phyloP scores from a whole-genome alignment of 352 stramenopile species.

The Pythium dissimile region DNA sequence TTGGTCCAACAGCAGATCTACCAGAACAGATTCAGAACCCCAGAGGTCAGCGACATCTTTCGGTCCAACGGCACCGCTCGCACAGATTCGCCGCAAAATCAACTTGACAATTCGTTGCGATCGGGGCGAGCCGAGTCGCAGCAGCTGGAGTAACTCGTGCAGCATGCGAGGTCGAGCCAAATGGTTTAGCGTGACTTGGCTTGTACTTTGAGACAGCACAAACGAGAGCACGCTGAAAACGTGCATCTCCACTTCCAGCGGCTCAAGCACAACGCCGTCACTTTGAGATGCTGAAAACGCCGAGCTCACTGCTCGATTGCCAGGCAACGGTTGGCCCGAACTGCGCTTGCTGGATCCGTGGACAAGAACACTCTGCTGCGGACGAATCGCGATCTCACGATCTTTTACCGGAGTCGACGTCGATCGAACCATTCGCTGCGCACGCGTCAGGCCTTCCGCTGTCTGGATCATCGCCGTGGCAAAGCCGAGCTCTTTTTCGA shows the following conservation, averaged over 20 bases:
- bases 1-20: conserved; percentile 85
- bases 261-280: conserved; percentile 40
- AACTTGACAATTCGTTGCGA: conserved; percentile 83
- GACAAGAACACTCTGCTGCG: conserved; percentile 36
- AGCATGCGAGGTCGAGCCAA: conserved; percentile 60
- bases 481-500: conserved; percentile 76
- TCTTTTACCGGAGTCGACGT: conserved; percentile 75
- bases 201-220: conserved; percentile 75
- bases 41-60: conserved; percentile 65
- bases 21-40: conserved; percentile 73
- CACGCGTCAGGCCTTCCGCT: conserved; percentile 69
- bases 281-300: conserved; percentile 15
- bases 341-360: conserved; percentile 11
- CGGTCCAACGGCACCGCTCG: conserved; percentile 63
- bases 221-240: conserved; percentile 74
- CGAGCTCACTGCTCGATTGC: conserved; percentile 5
- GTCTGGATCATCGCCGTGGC: conserved; percentile 68
- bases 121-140: conserved; percentile 70
- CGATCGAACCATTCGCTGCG: conserved; percentile 79
- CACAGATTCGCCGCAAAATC: conserved; percentile 67
- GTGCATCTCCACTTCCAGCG: conserved; percentile 74
- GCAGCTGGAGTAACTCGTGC: conserved; percentile 70
- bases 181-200: conserved; percentile 51
- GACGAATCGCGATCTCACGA: conserved; percentile 36
- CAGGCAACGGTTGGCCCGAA: neutral